Evolutionary conservation across 192 early-diverging fungal species (phyloP).

Genomic region (Allomyces macrogynus): DNA sequence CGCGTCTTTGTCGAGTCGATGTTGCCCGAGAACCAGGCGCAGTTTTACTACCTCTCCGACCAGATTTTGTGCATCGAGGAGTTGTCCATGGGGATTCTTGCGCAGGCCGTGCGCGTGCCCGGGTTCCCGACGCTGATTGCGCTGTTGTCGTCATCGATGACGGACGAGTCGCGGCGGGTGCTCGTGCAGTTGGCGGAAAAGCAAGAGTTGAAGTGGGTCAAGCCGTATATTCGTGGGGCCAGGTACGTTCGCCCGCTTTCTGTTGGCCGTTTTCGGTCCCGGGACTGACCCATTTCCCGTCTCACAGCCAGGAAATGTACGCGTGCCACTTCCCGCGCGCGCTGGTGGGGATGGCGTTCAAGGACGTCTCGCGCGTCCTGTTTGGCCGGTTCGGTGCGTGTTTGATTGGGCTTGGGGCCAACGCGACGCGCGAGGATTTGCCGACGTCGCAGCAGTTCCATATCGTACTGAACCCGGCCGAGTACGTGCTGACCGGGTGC

Average conservation of each 20-base stretch:
- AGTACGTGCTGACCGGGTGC: constrained; percentile 30
- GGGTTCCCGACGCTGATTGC: constrained; percentile 49
- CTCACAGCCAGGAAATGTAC: constrained; percentile 37
- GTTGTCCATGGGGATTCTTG: constrained; percentile 43
- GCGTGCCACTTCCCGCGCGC: constrained; percentile 21
- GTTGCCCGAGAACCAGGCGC: constrained; percentile 43
- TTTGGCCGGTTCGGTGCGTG: no score
- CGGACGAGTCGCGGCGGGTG: constrained; percentile 20
- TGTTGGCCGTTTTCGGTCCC: no score
- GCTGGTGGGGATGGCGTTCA: constrained; percentile 11
- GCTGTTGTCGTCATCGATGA: constrained; percentile 42
- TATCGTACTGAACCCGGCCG: constrained; percentile 33
- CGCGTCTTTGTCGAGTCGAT: constrained; percentile 8
- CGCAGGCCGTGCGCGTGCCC: constrained; percentile 44
- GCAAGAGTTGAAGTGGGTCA: constrained; percentile 22
- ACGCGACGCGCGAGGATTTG: constrained; percentile 17
- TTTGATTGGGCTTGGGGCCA: no score
- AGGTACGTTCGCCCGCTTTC: no score
- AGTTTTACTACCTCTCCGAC: constrained; percentile 50
- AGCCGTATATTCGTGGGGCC: constrained; percentile 38
- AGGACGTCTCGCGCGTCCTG: no score
- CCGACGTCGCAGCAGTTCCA: constrained; percentile 17
- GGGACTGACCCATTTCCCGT: no score
- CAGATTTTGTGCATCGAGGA: constrained; percentile 52
- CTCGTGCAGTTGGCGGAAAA: constrained; percentile 13